Evolutionary conservation across 73 alveolate species (phyloP), one percentile per base, ranked within the genome.

Genomic region (Tetrahymena borealis): DNA sequence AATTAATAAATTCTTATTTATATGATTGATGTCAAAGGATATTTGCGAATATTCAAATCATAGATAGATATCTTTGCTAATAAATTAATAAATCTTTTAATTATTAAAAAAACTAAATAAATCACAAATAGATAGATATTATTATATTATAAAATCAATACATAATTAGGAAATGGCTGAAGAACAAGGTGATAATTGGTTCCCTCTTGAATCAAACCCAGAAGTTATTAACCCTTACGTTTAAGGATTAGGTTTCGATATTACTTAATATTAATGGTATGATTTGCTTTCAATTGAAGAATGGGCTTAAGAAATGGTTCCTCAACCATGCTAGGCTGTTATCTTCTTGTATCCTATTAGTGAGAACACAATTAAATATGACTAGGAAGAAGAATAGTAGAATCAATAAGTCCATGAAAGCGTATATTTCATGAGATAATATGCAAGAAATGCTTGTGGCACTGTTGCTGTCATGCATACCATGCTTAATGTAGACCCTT

Each of bases 121-220:
- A n/a, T n/a, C n/a, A n/a, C n/a, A n/a, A n/a, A n/a, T n/a, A n/a
- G n/a, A n/a, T n/a, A n/a, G n/a, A n/a, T n/a, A n/a, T n/a, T n/a
- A n/a, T n/a, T n/a, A n/a, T n/a, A n/a, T n/a, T n/a, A 60, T 39
- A 39, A 12, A 9, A 39, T 9, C 12, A 24, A 4, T 10, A 60
- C 20, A 60, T 24, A 7, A 18, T 4, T 11, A 60, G 28, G 28
- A 60, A 60, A 60, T 60, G 85, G 85, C 93, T 7, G 77, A 90
- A 38, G 39, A 35, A 32, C 24, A 93, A 15, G 91, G 91, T 32
- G 95, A 93, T 15, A 93, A 93, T 90, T 94, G 97, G 96, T 43
- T 79, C 92, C 97, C 97, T 33, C 90, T 94, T n/a, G 97, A 94
- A 94, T 92, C 97, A 2, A 94, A 94, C 90, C 97, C 97, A 38